A percentile compares a stretch with the other conserved stretches of the same genome.
These are phyloP conservation scores for Bacterosira constricta DNA, from an alignment of 108 stramenopile genomes.

Conservation along the genomic window DNA sequence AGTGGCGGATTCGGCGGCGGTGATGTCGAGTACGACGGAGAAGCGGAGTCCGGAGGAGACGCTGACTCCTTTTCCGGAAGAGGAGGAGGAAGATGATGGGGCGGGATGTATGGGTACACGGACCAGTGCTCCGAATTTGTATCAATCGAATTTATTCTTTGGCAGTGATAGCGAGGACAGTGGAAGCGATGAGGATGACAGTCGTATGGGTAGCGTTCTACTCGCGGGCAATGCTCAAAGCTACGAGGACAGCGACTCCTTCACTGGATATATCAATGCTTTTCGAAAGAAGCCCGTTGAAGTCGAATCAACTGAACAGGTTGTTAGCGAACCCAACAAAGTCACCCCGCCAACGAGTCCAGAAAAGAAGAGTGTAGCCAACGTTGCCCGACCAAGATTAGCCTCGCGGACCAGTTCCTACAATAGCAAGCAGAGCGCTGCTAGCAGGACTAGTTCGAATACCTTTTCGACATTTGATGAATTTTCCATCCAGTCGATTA, in stretches of 20 bases:
- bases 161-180: neutral
- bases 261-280: neutral
- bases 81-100: neutral
- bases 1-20: neutral
- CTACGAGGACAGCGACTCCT: neutral
- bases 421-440: too few relatives aligned
- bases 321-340: neutral
- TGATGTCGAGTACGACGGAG: neutral
- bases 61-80: neutral
- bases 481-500: neutral
- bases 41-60: constrained; percentile 2
- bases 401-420: too few relatives aligned
- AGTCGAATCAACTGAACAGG: neutral
- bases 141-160: neutral
- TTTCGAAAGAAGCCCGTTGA: too few relatives aligned
- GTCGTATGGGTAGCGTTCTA: neutral
- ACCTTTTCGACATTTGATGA: too few relatives aligned
- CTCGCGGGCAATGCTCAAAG: neutral
- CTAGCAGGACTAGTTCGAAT: too few relatives aligned
- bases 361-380: too few relatives aligned
- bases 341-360: neutral
- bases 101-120: neutral
- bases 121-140: neutral
- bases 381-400: too few relatives aligned
- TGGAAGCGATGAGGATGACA: neutral